Evolutionary conservation across 352 stramenopile species (phyloP), one percentile per base, ranked within the genome.

Genomic region (Pythium myriotylum): DNA sequence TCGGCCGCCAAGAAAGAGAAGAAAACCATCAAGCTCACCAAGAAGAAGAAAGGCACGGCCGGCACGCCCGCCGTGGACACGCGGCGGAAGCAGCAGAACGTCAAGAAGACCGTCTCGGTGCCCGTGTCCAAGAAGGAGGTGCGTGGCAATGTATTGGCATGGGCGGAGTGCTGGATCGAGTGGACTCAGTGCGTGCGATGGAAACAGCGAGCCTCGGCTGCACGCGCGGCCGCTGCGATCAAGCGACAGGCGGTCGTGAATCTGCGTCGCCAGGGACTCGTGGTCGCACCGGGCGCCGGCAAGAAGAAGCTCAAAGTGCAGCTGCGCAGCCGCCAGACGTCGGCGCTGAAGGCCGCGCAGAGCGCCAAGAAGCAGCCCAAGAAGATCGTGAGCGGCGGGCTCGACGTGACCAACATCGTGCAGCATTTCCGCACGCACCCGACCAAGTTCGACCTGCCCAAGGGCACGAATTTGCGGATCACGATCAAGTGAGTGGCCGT

Each of bases 321-420:
- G 62, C 56, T 84, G 64, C 74, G 81, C 9, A 57, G 68, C 1
- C 70, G 70, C 49, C 74, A 75, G 48, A 86, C 76, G 39, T 82
- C 77, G 56, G 59, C 60, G 42, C 65, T 80, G 48, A 68, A 67
- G 10, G 59, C 62, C 12, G 61, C 65, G 12, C 68, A 69, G 20
- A 65, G 63, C 35, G 20, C 58, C 39, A 70, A 67, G 29, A 49
- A 45, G 32, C 55, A 74, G 47, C 41, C 50, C 19, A 64, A 72
- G 48, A 66, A 70, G 37, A 54, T 23, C 33, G 22, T 40, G 50
- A 57, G 14, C 54, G 58, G 68, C 33, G 73, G 69, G 32, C 65
- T 92, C 35, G 79, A 92, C 54, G 81, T 90, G 47, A 90, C 81
- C 45, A 90, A 90, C 63, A 92, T 92, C 61, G 73, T 88, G 51